Percentiles rank a stretch among this genome's conserved stretches.
Conservation (phyloP, 2,329 filamentous ascomycete genomes). For the Sordariomycetes sp. region DNA sequence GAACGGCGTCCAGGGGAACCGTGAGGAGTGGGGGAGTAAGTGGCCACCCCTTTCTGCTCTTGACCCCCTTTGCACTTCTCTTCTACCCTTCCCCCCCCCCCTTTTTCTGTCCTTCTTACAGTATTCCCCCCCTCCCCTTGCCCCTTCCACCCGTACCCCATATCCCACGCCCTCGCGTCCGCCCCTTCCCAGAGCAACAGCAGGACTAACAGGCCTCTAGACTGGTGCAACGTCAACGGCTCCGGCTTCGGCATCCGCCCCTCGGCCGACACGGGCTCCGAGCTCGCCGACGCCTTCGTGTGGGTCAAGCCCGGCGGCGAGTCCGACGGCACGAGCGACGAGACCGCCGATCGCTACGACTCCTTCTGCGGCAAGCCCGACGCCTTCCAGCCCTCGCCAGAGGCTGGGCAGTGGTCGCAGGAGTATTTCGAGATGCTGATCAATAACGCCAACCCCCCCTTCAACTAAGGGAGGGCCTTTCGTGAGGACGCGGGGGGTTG, state of each 20-base stretch:
- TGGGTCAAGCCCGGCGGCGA: conserved; percentile 53
- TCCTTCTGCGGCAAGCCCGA: conserved; percentile 22
- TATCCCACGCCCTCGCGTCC: neutral
- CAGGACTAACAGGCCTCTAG: conserved; percentile 24
- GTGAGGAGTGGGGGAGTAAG: conserved; percentile 23
- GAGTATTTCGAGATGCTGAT: conserved; percentile 12
- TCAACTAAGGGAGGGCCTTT: neutral
- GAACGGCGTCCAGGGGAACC: conserved; percentile 25
- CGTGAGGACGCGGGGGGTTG: neutral
- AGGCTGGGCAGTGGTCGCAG: conserved; percentile 32
- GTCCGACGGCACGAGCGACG: conserved; percentile 28
- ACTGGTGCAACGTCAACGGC: conserved; percentile 48
- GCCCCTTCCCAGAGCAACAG: neutral
- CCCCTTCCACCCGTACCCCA: neutral
- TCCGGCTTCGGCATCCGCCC: conserved; percentile 48
- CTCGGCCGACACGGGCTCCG: conserved; percentile 39
- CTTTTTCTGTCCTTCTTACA: too few species aligned
- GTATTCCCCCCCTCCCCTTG: neutral
- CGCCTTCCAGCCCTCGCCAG: conserved; percentile 33
- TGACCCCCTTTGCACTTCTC: too few species aligned
- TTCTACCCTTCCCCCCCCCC: neutral
- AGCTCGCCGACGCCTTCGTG: conserved; percentile 47
- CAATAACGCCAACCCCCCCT: conserved; percentile 9
- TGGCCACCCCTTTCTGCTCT: neutral
- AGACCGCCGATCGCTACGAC: conserved; percentile 19